Conservation (phyloP, 352 stramenopile species). For the Globisporangium irregulare region DNA sequence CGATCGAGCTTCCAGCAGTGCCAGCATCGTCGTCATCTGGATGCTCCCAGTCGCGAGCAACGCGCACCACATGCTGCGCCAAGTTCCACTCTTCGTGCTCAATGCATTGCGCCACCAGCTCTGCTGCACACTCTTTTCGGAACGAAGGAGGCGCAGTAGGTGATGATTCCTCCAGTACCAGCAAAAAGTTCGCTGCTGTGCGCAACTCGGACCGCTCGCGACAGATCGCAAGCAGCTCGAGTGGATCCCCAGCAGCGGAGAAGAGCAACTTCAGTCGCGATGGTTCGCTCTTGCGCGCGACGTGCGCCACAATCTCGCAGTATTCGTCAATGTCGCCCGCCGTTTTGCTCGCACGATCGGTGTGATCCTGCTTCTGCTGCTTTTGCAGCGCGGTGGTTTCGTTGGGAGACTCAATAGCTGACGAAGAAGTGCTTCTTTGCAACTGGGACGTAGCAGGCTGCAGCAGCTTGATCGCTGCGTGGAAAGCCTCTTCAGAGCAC, state of each 20-base stretch:
- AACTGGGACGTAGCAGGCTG: slow-evolving; percentile 21
- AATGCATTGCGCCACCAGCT: slow-evolving; percentile 65
- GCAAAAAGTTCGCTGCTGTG: slow-evolving; percentile 80
- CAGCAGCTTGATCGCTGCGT: slow-evolving; percentile 50
- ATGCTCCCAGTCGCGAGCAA: slow-evolving; percentile 77
- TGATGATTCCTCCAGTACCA: slow-evolving; percentile 76
- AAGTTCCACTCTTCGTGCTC: slow-evolving; percentile 76
- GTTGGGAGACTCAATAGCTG: not conserved
- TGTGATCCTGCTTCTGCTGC: not conserved
- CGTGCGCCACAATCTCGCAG: slow-evolving; percentile 81
- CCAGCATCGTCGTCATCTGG: slow-evolving; percentile 18
- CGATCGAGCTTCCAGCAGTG: slow-evolving; percentile 33
- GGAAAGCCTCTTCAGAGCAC: slow-evolving; percentile 40
- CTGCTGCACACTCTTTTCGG: slow-evolving; percentile 54
- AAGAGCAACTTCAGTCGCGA: slow-evolving; percentile 73
- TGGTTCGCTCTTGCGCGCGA: slow-evolving; percentile 81
- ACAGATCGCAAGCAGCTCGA: slow-evolving; percentile 60
- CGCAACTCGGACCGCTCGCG: slow-evolving; percentile 64
- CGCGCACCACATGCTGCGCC: slow-evolving; percentile 73
- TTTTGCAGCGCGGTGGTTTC: not conserved
- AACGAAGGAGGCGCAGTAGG: slow-evolving; percentile 24
- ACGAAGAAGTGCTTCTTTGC: not conserved
- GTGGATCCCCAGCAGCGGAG: slow-evolving; percentile 57
- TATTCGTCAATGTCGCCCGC: slow-evolving; percentile 67
- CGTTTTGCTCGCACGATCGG: not conserved